Evolutionary conservation across 2,329 filamentous ascomycete species (phyloP).

Genomic region (Claviceps lovelessii): DNA sequence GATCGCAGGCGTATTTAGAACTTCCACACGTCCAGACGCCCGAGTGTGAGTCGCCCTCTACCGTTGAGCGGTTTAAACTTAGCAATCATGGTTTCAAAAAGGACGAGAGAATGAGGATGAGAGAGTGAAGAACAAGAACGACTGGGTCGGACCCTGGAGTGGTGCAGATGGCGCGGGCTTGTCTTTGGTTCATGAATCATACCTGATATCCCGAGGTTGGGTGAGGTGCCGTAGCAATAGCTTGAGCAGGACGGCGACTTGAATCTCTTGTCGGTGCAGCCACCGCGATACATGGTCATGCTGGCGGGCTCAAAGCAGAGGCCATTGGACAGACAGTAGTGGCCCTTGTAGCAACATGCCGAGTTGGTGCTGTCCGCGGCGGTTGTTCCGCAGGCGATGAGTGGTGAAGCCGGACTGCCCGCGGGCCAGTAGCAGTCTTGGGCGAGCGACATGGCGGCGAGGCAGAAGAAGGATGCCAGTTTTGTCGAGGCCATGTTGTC

Average conservation of each 20-base stretch:
- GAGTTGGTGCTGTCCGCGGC: not conserved
- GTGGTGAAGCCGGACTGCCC: not conserved
- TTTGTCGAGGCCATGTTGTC: not conserved
- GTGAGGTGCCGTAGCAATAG: not conserved
- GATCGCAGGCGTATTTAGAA: not conserved
- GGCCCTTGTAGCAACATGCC: constrained; percentile 1
- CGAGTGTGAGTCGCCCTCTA: not conserved
- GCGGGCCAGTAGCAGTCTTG: not conserved
- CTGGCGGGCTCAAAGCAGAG: not conserved
- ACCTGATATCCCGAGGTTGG: not conserved
- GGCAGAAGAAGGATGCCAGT: not conserved
- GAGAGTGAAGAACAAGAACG: not conserved
- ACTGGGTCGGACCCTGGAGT: no score
- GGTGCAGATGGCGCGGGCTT: not conserved
- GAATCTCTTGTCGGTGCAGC: not conserved
- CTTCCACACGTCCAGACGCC: not conserved
- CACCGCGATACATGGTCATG: not conserved
- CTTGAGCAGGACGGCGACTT: not conserved
- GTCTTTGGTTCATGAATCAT: not conserved
- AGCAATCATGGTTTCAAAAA: no score
- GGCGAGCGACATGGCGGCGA: not conserved
- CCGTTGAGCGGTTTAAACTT: no score
- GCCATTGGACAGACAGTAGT: constrained; percentile 1
- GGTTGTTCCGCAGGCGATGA: not conserved
- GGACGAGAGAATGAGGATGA: not conserved